A percentile compares a stretch with the other conserved stretches of the same genome.
Conservation (phyloP, 2,329 filamentous ascomycete genomes). For the Beauveria australis region DNA sequence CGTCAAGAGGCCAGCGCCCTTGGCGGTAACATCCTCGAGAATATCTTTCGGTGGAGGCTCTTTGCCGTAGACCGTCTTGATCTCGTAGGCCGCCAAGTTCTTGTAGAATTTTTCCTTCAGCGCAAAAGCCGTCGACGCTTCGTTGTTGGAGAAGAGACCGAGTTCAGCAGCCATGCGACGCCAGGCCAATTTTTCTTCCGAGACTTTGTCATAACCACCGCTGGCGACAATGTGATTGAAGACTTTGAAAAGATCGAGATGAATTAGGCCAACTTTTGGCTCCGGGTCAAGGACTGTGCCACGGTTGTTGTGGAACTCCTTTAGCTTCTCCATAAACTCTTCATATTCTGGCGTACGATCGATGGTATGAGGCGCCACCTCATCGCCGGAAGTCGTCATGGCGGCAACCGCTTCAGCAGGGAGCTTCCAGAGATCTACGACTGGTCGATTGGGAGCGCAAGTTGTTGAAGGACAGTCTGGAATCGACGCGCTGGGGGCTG, state of each 20-base stretch:
- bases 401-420: constrained; percentile 10
- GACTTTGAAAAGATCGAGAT: constrained; percentile 69
- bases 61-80: constrained; percentile 65
- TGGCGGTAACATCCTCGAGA: constrained; percentile 78
- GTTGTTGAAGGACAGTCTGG: neutral
- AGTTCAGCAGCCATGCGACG: constrained; percentile 70
- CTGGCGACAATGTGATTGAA: constrained; percentile 69
- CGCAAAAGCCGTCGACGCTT: constrained; percentile 75
- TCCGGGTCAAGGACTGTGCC: constrained; percentile 73
- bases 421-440: neutral
- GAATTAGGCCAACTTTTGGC: constrained; percentile 69
- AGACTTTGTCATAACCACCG: constrained; percentile 82
- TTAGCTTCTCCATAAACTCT: constrained; percentile 67
- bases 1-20: constrained; percentile 70
- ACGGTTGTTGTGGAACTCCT: constrained; percentile 67
- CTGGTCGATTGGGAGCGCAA: neutral
- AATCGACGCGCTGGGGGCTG: neutral
- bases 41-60: constrained; percentile 85
- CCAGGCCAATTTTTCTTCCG: constrained; percentile 79
- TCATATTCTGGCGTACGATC: constrained; percentile 63
- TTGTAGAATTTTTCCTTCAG: constrained; percentile 87
- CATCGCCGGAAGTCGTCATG: constrained; percentile 28
- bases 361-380: constrained; percentile 37
- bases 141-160: constrained; percentile 64
- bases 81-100: constrained; percentile 81